Evolutionary conservation across 345 rosid species (phyloP).

Genomic region (Eucalyptus polyanthemos): DNA sequence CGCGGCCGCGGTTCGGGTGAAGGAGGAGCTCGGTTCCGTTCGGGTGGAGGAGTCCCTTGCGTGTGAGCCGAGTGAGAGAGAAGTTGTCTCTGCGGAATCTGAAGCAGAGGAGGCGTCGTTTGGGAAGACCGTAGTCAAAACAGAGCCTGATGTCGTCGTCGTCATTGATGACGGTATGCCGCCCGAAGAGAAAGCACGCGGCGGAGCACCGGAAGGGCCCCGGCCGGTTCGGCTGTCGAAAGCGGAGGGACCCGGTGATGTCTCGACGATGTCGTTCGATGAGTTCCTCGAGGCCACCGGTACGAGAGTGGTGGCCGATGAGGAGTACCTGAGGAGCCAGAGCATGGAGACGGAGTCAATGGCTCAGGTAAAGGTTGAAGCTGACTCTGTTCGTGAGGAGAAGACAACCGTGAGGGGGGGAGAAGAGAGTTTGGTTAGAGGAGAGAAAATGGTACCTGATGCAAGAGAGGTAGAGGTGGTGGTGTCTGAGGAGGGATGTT

Average conservation of each 20-base stretch:
- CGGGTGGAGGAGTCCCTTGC: background rate
- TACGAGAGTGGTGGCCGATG: slow-evolving; percentile 1
- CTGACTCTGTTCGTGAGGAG: background rate
- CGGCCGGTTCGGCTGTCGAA: background rate
- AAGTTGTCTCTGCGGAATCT: background rate
- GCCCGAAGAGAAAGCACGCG: background rate
- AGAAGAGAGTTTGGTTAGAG: background rate
- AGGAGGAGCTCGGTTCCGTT: background rate
- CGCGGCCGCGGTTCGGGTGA: background rate
- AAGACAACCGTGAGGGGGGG: background rate
- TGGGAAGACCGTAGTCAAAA: background rate
- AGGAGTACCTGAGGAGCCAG: background rate
- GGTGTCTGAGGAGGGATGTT: background rate
- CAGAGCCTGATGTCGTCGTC: background rate
- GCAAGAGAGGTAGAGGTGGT: background rate
- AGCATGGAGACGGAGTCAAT: background rate
- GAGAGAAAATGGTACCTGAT: background rate
- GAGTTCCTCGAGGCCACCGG: slow-evolving; percentile 1
- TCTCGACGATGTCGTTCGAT: background rate
- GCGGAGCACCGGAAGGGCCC: background rate
- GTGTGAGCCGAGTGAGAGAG: background rate
- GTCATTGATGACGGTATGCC: background rate
- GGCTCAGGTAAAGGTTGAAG: background rate
- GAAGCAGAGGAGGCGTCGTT: background rate
- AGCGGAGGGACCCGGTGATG: background rate